These are phyloP conservation scores for Pelargonium nanum DNA, from an alignment of 345 rosid genomes.

Conservation along the genomic window DNA sequence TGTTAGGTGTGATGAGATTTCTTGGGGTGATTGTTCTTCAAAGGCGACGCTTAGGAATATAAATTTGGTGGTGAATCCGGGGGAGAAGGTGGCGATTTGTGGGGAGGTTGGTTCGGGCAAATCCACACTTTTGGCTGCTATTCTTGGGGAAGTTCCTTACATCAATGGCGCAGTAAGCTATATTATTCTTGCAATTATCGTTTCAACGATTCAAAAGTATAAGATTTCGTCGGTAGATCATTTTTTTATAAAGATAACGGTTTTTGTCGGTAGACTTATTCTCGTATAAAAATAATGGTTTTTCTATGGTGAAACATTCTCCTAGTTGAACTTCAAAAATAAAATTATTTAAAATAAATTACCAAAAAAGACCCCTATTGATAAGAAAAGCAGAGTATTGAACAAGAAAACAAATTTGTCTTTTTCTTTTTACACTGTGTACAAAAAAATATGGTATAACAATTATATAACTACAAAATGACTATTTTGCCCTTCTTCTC, in stretches of 20 bases:
- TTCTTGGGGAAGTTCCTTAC: constrained; percentile 51
- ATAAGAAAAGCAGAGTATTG: no score
- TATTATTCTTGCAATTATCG: neutral
- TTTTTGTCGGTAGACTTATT: no score
- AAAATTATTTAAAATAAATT: no score
- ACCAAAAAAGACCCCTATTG: no score
- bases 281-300: no score
- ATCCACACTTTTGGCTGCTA: constrained; percentile 42
- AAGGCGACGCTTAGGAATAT: constrained; percentile 28
- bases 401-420: no score
- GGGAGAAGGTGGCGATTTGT: constrained; percentile 45
- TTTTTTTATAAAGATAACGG: neutral
- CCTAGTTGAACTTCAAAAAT: no score
- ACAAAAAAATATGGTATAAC: no score
- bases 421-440: no score
- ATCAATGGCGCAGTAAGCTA: constrained; percentile 33
- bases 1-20: constrained; percentile 26
- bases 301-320: no score
- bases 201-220: neutral
- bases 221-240: neutral
- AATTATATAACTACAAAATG: no score
- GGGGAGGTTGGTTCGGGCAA: constrained; percentile 63
- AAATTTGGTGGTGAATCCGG: constrained; percentile 21
- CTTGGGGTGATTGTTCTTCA: constrained; percentile 29
- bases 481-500: no score